Evolutionary conservation across 257 asterid species (phyloP).

Genomic region (Solanum pimpinellifolium): DNA sequence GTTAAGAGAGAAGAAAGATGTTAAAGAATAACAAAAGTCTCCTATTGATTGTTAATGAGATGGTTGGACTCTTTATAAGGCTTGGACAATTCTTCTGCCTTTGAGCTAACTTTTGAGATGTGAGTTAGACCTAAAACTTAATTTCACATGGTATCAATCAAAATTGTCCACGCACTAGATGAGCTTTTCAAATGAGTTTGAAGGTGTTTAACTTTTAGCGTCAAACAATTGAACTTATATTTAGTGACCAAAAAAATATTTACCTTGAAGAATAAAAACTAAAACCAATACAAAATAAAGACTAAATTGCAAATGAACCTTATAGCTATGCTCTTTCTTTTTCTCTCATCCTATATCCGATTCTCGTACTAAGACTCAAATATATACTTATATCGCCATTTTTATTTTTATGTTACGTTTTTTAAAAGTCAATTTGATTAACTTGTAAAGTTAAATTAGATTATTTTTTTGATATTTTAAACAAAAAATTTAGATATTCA

Average conservation of each 20-base stretch:
- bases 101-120: no score
- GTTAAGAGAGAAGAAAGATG: not conserved
- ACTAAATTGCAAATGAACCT: not conserved
- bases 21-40: no score
- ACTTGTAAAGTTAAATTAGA: no score
- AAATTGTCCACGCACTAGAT: no score
- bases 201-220: not conserved
- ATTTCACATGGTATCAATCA: no score
- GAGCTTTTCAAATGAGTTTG: not conserved
- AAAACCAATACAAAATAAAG: not conserved
- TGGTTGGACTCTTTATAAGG: no score
- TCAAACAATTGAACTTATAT: not conserved
- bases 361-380: not conserved
- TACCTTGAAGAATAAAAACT: not conserved
- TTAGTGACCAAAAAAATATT: not conserved
- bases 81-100: accelerated
- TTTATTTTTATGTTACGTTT: no score
- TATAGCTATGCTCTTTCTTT: not conserved
- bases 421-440: no score
- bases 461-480: no score
- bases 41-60: no score
- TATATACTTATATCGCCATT: accelerated
- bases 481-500: no score
- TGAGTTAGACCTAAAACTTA: no score
- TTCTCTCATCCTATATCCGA: not conserved